Evolutionary conservation across 192 early-diverging fungal species (phyloP).

Genomic region (Umbelopsis isabellina): DNA sequence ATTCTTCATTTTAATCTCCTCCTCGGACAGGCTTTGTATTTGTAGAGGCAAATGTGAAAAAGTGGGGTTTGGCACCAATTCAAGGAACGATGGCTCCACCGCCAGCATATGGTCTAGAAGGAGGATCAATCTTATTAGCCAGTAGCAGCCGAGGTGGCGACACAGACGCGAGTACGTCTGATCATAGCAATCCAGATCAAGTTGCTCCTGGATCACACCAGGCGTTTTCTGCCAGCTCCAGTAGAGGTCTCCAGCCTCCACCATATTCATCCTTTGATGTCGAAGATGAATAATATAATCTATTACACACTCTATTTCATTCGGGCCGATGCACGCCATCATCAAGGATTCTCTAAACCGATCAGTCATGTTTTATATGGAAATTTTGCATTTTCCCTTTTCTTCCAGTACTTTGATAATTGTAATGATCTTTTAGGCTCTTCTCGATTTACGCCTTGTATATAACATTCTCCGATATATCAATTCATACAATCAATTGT

Average conservation of each 20-base stretch:
- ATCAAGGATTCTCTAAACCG: neutral
- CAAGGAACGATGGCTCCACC: conserved; percentile 71
- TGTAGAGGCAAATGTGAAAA: conserved; percentile 83
- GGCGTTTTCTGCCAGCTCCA: neutral
- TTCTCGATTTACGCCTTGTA: no score
- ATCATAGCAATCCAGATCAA: no score
- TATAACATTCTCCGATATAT: no score
- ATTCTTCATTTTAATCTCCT: neutral
- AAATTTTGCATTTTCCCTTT: no score
- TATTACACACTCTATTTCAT: no score
- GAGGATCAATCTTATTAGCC: conserved; percentile 64
- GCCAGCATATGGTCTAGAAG: conserved; percentile 72
- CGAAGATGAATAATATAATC: neutral
- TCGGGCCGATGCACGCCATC: neutral
- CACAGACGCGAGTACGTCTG: neutral
- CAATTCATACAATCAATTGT: no score
- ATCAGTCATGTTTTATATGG: no score
- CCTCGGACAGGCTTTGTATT: conserved; percentile 70
- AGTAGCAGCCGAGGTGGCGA: conserved; percentile 13
- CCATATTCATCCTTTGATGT: conserved; percentile 7
- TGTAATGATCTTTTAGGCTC: no score
- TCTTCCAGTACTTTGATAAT: no score
- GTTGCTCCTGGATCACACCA: no score
- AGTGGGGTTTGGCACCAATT: conserved; percentile 77
- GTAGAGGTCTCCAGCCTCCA: neutral